Base-by-base conservation (phyloP, 441 rosid species). In the Corymbia citriodora region DNA sequence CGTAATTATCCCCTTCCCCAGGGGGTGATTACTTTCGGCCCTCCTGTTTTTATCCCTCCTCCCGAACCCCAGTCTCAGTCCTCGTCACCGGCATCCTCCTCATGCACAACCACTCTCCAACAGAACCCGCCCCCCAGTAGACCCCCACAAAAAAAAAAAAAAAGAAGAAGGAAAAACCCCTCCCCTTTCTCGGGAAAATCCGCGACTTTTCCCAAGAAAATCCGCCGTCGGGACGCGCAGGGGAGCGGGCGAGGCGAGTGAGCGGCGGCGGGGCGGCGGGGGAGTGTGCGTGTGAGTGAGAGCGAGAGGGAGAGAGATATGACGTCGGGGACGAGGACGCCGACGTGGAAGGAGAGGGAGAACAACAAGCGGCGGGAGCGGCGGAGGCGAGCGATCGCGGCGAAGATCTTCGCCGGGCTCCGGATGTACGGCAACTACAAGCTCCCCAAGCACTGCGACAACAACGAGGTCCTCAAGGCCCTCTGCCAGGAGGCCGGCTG, bases 291-390 rank as follows among this genome's bases (percentile, higher is more conserved):
- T 33, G 33, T 33, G 33, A 33, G 33, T 15, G 53, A 10, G 55
- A 12, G 87, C 4, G n/a, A 18, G 87, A 16, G 55, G n/a, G n/a
- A 3, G 23, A 2, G 29, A 31, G 25, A 74, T 65, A 96, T 96
- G 97, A 95, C 96, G 92, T 94, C 95, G 18, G 97, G 96, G 88
- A 89, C 96, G 90, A 89, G 97, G 92, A 94, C 94, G 89, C 96
- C 97, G 90, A 94, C 96, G 23, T 95, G 96, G 96, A 96, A 94
- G 95, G 97, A 96, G 93, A 92, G 97, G 87, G 97, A 96, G 93
- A 96, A 95, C 94, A 96, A 96, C 94, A 96, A 96, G 92, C 88
- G 96, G 83, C 91, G 97, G 92, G 97, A 96, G 92, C 88, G 97
- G 89, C 87, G 96, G 88, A 91, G 97, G 82, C 91, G 97, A 29